Evolutionary conservation across 345 rosid species (phyloP).

Genomic region (Gossypium raimondii): DNA sequence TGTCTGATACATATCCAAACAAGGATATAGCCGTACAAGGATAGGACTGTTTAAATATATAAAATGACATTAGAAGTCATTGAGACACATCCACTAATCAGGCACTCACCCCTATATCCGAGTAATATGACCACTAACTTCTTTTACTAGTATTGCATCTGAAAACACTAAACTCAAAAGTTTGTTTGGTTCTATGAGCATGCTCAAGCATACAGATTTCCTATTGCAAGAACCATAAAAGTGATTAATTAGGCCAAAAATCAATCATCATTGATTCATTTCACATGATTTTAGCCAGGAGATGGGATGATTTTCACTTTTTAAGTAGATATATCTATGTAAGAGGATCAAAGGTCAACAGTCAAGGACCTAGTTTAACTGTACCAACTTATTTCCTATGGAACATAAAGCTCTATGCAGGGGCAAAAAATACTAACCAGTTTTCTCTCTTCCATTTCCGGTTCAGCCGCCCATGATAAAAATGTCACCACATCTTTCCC

Average conservation of each 20-base stretch:
- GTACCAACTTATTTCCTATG: neutral
- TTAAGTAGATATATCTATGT: neutral
- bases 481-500: conserved; percentile 94
- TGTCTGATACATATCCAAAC: no score
- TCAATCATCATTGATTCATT: neutral
- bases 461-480: conserved; percentile 96
- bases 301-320: neutral
- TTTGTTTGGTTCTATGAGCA: neutral
- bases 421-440: conserved; percentile 42
- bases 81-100: no score
- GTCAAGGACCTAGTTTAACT: neutral
- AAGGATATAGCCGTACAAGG: no score
- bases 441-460: conserved; percentile 99
- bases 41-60: no score
- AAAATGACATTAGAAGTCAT: no score
- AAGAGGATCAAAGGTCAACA: neutral
- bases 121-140: no score
- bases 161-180: neutral
- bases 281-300: neutral
- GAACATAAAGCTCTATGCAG: neutral
- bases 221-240: neutral
- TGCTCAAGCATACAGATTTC: neutral
- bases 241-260: neutral
- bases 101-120: no score
- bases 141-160: no score